A percentile compares a stretch with the other conserved stretches of the same genome.
phyloP scores from a whole-genome alignment of 139 green algal species.

The Prasinococcaceae sp. region DNA sequence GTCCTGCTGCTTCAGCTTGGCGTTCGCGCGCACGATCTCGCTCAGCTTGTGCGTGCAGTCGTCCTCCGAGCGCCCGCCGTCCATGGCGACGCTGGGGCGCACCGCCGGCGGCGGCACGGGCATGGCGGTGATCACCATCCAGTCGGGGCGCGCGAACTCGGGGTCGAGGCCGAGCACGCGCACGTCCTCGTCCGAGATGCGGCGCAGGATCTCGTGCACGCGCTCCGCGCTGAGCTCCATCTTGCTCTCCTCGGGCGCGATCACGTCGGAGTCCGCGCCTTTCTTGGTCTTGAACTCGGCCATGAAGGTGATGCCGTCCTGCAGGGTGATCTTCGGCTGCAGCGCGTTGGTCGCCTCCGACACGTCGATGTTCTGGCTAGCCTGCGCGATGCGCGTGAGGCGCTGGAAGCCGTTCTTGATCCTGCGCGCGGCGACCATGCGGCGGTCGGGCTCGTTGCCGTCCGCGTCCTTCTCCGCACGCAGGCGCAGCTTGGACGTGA shows the following conservation, averaged over 20 bases:
- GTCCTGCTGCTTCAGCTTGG: slow-evolving; percentile 63
- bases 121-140: slow-evolving; percentile 81
- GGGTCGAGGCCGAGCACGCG: slow-evolving; percentile 72
- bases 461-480: too few relatives aligned
- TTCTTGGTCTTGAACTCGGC: slow-evolving; percentile 75
- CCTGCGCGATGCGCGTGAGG: not conserved
- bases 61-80: slow-evolving; percentile 77
- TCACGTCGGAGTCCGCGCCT: slow-evolving; percentile 37
- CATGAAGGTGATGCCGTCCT: slow-evolving; percentile 71
- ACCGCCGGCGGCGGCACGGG: slow-evolving; percentile 84
- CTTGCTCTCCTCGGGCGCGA: slow-evolving; percentile 23
- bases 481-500: slow-evolving; percentile 73
- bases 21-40: slow-evolving; percentile 90
- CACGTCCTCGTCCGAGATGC: slow-evolving; percentile 84
- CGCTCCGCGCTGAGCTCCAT: slow-evolving; percentile 70
- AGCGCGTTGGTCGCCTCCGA: slow-evolving; percentile 16
- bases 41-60: slow-evolving; percentile 94
- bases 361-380: not conserved
- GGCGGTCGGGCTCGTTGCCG: too few relatives aligned
- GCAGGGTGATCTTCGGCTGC: slow-evolving; percentile 75
- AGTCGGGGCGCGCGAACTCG: slow-evolving; percentile 68
- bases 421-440: not conserved
- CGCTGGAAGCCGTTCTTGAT: not conserved
- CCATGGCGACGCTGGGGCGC: slow-evolving; percentile 83
- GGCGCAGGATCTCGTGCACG: slow-evolving; percentile 72